Conservation (phyloP, 768 basidiomycete species). For the Suillus placidus region DNA sequence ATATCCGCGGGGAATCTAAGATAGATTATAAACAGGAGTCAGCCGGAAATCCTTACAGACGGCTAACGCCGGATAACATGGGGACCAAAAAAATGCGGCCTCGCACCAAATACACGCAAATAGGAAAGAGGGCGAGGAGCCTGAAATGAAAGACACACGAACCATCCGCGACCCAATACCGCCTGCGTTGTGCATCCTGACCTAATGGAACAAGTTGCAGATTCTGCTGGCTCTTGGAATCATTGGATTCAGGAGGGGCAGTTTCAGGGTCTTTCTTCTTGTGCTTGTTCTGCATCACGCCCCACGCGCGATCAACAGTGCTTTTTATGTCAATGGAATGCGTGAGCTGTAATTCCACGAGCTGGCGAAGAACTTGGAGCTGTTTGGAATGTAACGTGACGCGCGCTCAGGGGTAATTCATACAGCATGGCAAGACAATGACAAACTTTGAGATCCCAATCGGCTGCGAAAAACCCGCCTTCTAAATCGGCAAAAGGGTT, state of each 20-base stretch:
- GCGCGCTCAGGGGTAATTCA: conserved; percentile 32
- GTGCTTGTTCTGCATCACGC: conserved; percentile 80
- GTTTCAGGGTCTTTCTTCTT: conserved; percentile 72
- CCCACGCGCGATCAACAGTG: conserved; percentile 83
- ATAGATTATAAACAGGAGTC: conserved; percentile 34
- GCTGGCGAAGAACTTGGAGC: conserved; percentile 82
- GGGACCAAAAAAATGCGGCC: conserved; percentile 49
- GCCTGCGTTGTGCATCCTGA: conserved; percentile 73
- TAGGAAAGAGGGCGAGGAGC: conserved; percentile 42
- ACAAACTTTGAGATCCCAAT: conserved; percentile 83
- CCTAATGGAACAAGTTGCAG: conserved; percentile 74
- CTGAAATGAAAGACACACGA: conserved; percentile 54
- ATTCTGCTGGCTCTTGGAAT: conserved; percentile 66
- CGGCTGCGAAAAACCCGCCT: conserved; percentile 77
- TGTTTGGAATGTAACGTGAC: conserved; percentile 36
- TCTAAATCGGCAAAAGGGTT: conserved; percentile 71
- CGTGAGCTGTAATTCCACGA: conserved; percentile 81
- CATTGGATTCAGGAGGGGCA: conserved; percentile 56
- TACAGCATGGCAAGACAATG: conserved; percentile 25
- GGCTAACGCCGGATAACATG: conserved; percentile 40
- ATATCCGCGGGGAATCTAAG: conserved; percentile 83
- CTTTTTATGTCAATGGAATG: conserved; percentile 71
- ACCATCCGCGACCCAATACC: conserved; percentile 91
- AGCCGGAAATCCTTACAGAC: conserved; percentile 36
- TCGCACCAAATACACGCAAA: conserved; percentile 76